Percentiles rank a stretch among this genome's conserved stretches.
Conservation (phyloP, 2,329 filamentous ascomycete species). For the Hymenoscyphus scutula region DNA sequence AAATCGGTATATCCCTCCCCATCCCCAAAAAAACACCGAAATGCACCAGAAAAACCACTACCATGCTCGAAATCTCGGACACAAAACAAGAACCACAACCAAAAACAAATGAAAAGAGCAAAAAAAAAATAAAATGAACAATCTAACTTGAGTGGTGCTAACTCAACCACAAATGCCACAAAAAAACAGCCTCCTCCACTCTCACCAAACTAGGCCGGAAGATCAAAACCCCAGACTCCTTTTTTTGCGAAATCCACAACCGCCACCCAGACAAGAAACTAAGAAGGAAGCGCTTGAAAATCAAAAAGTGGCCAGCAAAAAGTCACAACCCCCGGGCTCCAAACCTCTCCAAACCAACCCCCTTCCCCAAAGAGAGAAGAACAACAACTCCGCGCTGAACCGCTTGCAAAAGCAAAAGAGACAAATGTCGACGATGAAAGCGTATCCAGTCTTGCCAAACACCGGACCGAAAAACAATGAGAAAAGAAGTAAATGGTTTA, state of each 20-base stretch:
- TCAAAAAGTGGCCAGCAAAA: neutral
- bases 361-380: neutral
- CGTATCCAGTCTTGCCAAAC: no score
- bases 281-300: neutral
- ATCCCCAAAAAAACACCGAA: neutral
- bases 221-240: conserved; percentile 16
- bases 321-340: neutral
- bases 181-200: conserved; percentile 23
- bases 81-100: no score
- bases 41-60: neutral
- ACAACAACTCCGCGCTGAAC: conserved; percentile 16
- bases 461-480: neutral
- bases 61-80: neutral
- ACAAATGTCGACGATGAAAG: no score
- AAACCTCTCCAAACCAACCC: neutral
- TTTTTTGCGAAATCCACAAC: conserved; percentile 5
- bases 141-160: no score
- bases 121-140: neutral
- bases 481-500: conserved; percentile 9
- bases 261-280: neutral
- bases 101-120: neutral
- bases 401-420: conserved; percentile 2
- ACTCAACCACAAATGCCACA: neutral
- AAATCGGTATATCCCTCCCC: neutral
- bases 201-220: conserved; percentile 21